These are phyloP conservation scores for Hirsutella minnesotensis DNA, from an alignment of 2,329 filamentous ascomycete genomes.

Conservation along the genomic window DNA sequence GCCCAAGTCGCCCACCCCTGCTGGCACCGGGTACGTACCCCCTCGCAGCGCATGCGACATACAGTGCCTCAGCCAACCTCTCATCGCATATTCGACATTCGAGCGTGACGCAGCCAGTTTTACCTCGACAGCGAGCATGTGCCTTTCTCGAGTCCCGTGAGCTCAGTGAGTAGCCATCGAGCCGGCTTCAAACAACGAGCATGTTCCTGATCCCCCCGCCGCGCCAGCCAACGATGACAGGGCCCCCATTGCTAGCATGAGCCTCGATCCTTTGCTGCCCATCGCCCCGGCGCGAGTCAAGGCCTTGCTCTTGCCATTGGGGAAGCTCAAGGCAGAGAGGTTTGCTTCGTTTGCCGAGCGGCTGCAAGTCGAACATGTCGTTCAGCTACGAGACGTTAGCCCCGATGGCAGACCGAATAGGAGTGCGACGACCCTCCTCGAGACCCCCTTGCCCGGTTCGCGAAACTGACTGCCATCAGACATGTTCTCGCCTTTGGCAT, in stretches of 20 bases:
- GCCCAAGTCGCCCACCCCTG: not conserved
- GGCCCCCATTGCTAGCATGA: slow-evolving; percentile 53
- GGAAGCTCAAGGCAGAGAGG: slow-evolving; percentile 69
- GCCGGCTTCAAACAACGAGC: not conserved
- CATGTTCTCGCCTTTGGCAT: slow-evolving; percentile 87
- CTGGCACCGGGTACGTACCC: not conserved
- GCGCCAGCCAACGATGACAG: slow-evolving; percentile 18
- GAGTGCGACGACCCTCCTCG: slow-evolving; percentile 41
- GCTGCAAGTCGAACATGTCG: slow-evolving; percentile 66
- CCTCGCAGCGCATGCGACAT: not conserved
- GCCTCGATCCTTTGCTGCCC: slow-evolving; percentile 78
- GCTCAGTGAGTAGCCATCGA: not conserved
- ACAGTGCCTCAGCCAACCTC: not conserved
- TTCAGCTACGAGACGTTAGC: slow-evolving; percentile 76
- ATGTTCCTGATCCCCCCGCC: not conserved
- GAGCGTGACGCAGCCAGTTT: not conserved
- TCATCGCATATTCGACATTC: not conserved
- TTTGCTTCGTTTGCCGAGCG: slow-evolving; percentile 71
- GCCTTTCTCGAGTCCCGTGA: not conserved
- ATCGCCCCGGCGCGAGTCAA: slow-evolving; percentile 85
- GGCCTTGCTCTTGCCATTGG: slow-evolving; percentile 76
- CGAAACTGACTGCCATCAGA: slow-evolving; percentile 36
- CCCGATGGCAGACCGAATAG: slow-evolving; percentile 74
- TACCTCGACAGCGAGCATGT: not conserved
- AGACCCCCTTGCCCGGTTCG: not conserved